Conservation (phyloP, 768 basidiomycete genomes). For the Phylloporus scabripes region DNA sequence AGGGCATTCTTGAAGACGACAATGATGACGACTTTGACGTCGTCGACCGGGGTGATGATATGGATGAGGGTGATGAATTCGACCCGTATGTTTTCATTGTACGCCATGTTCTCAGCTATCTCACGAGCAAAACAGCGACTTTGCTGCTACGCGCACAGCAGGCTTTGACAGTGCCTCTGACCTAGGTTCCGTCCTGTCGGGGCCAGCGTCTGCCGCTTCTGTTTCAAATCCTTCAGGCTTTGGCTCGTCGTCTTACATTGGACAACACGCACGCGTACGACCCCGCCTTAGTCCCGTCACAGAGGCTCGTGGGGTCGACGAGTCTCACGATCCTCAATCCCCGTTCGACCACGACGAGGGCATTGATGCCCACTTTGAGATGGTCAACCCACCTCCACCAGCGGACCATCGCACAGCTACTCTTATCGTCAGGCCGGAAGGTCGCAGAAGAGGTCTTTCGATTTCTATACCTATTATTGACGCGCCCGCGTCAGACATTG, state of each 20-base stretch:
- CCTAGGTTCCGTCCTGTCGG: conserved; percentile 53
- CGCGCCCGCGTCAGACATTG: conserved; percentile 22
- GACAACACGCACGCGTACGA: conserved; percentile 33
- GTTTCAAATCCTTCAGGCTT: conserved; percentile 51
- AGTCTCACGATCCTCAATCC: conserved; percentile 22
- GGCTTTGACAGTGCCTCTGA: conserved; percentile 64
- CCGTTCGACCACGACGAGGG: conserved; percentile 18
- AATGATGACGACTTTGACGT: conserved; percentile 48
- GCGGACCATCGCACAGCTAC: conserved; percentile 16
- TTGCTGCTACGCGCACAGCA: conserved; percentile 53
- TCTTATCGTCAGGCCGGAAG: conserved; percentile 19
- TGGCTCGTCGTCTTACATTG: conserved; percentile 42
- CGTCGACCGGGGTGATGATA: conserved; percentile 42
- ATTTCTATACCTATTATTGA: conserved; percentile 22
- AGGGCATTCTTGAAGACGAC: conserved; percentile 39
- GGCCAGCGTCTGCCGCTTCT: conserved; percentile 44
- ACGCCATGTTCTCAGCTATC: neutral
- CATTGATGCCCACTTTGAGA: conserved; percentile 49
- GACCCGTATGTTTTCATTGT: conserved; percentile 57
- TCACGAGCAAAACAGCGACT: conserved; percentile 44
- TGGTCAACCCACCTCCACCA: conserved; percentile 41
- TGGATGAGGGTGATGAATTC: conserved; percentile 69
- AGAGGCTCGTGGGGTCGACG: conserved; percentile 40
- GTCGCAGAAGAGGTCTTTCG: conserved; percentile 27
- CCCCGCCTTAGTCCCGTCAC: conserved; percentile 60